phyloP scores from a whole-genome alignment of 352 stramenopile species.

The Pythium scleroteichum region DNA sequence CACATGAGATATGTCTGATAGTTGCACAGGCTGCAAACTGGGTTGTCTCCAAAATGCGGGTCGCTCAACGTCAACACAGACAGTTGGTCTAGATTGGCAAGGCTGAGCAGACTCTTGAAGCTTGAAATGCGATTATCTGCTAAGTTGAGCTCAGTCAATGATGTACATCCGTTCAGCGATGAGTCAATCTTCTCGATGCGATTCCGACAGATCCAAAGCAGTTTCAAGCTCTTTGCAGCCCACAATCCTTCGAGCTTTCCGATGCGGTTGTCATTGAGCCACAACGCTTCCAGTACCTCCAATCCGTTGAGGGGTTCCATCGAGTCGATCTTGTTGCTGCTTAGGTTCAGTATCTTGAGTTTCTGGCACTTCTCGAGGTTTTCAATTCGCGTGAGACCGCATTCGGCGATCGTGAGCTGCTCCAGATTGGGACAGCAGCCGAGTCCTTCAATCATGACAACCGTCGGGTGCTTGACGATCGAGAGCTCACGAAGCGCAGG shows the following conservation, averaged over 20 bases:
- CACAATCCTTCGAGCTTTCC: conserved; percentile 56
- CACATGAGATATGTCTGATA: conserved; percentile 93
- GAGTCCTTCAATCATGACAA: conserved; percentile 58
- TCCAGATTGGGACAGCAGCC: conserved; percentile 55
- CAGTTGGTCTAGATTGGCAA: conserved; percentile 72
- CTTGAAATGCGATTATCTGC: conserved; percentile 78
- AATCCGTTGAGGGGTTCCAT: conserved; percentile 64
- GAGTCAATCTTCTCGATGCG: conserved; percentile 68
- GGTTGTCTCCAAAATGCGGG: conserved; percentile 90
- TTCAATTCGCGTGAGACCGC: conserved; percentile 49
- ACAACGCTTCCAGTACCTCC: conserved; percentile 66
- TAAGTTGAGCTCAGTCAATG: conserved; percentile 83
- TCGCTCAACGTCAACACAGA: conserved; percentile 75
- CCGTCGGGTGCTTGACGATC: conserved; percentile 75
- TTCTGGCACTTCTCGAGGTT: conserved; percentile 45
- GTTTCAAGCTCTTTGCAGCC: conserved; percentile 46
- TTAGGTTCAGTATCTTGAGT: conserved; percentile 72
- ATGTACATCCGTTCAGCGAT: conserved; percentile 49
- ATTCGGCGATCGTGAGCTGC: conserved; percentile 67
- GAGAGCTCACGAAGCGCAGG: conserved; percentile 59
- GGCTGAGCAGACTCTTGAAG: conserved; percentile 85
- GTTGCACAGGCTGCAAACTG: conserved; percentile 90
- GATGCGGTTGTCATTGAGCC: conserved; percentile 83
- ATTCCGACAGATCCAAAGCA: conserved; percentile 82
- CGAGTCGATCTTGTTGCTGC: conserved; percentile 53